These are phyloP conservation scores for Stevia rebaudiana DNA, from an alignment of 140 eudicot genomes.

Conservation along the genomic window DNA sequence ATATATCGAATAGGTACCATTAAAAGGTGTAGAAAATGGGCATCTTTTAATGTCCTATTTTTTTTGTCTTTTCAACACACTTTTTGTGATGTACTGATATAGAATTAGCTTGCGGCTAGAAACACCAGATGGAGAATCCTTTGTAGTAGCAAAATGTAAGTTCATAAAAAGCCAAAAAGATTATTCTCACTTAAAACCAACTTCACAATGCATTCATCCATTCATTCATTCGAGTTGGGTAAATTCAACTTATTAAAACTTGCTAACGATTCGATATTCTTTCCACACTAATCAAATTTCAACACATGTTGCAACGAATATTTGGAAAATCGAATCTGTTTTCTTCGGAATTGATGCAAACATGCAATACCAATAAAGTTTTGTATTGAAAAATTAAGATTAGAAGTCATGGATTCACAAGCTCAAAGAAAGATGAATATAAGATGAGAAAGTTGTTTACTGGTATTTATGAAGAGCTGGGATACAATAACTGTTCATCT, in stretches of 20 bases:
- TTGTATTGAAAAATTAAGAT: neutral
- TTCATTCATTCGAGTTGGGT: neutral
- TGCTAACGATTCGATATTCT: conserved; percentile 7
- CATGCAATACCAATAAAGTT: neutral
- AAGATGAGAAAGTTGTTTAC: conserved; percentile 1
- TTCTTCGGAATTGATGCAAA: neutral
- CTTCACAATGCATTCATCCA: too few species aligned
- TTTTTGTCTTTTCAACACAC: conserved; percentile 22
- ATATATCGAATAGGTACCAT: conserved; percentile 12
- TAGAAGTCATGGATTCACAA: neutral
- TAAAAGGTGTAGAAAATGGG: conserved; percentile 10
- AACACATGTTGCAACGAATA: neutral
- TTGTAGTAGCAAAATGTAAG: conserved; percentile 11
- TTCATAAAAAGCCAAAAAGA: conserved; percentile 24
- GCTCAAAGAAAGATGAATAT: neutral
- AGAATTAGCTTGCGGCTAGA: conserved; percentile 20
- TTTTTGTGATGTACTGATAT: conserved; percentile 2
- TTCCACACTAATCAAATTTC: neutral
- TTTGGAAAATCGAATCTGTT: neutral
- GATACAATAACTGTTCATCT: conserved; percentile 13
- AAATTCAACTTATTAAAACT: neutral
- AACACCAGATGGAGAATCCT: conserved; percentile 17
- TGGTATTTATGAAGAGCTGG: conserved; percentile 1
- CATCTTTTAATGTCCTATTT: conserved; percentile 14
- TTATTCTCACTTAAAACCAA: conserved; percentile 20